Percentiles rank a stretch among this genome's conserved stretches.
Conservation (phyloP, 2,329 filamentous ascomycete genomes). For the Leptographium wingfieldii region DNA sequence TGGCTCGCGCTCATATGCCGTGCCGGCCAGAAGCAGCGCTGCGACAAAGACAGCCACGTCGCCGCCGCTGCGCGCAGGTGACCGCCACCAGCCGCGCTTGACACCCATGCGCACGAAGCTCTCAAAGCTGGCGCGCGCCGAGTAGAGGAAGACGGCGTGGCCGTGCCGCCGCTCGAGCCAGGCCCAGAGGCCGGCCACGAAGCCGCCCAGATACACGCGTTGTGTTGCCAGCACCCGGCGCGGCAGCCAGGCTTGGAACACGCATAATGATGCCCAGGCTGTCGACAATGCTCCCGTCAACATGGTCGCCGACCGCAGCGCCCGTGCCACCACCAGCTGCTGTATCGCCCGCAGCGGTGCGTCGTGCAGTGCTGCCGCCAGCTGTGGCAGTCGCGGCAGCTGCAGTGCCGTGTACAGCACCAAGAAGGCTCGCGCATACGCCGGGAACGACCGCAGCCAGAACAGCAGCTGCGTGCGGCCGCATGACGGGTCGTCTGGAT, state of each 20-base stretch:
- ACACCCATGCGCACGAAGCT: conserved; percentile 87
- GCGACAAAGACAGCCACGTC: conserved; percentile 76
- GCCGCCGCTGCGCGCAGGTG: conserved; percentile 57
- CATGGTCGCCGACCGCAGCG: conserved; percentile 66
- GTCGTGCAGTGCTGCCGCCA: conserved; percentile 46
- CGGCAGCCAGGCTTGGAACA: conserved; percentile 73
- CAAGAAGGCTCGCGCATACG: conserved; percentile 65
- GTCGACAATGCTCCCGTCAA: conserved; percentile 74
- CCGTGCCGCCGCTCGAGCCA: conserved; percentile 57
- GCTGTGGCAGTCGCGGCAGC: conserved; percentile 43
- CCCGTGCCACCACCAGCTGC: conserved; percentile 50
- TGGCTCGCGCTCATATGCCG: conserved; percentile 62
- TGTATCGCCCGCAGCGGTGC: conserved; percentile 57
- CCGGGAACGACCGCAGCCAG: conserved; percentile 72
- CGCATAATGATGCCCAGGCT: conserved; percentile 78
- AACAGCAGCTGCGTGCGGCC: conserved; percentile 77
- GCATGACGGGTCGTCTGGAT: conserved; percentile 80
- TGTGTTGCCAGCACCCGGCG: conserved; percentile 63
- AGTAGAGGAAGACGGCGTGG: conserved; percentile 64
- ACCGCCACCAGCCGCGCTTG: conserved; percentile 89
- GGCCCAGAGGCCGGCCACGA: conserved; percentile 75
- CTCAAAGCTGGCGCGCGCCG: conserved; percentile 65
- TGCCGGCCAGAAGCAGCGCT: conserved; percentile 65
- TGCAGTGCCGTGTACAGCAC: conserved; percentile 60
- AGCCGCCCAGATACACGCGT: conserved; percentile 81